A percentile compares a stretch with the other conserved stretches of the same genome.
Conservation (phyloP, 257 asterid species). For the Plantago ovata region DNA sequence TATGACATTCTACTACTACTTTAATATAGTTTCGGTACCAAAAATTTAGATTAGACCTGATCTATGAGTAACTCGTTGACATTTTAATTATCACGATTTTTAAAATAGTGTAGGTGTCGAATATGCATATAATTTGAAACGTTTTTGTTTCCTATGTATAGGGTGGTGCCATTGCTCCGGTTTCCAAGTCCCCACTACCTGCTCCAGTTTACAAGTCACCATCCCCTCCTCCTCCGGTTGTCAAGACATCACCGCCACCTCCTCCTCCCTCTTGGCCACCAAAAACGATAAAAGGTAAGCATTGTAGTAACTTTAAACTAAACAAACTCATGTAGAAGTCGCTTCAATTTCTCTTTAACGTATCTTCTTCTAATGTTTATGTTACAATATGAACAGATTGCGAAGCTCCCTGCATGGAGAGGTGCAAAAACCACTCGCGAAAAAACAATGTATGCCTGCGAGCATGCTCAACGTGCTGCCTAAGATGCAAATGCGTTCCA, state of each 20-base stretch:
- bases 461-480: constrained; percentile 71
- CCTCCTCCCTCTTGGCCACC: constrained; percentile 23
- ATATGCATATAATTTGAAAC: neutral
- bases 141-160: neutral
- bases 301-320: neutral
- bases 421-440: constrained; percentile 58
- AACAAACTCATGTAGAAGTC: neutral
- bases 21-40: neutral
- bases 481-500: constrained; percentile 82
- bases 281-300: constrained; percentile 30
- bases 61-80: neutral
- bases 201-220: constrained; percentile 15
- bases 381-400: constrained; percentile 41
- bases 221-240: constrained; percentile 26
- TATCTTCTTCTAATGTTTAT: neutral
- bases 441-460: constrained; percentile 51
- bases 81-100: neutral
- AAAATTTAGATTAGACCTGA: neutral
- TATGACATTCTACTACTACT: constrained; percentile 8
- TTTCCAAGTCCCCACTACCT: constrained; percentile 26
- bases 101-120: neutral
- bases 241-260: constrained; percentile 26
- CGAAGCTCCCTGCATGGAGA: constrained; percentile 42
- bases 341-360: too few relatives aligned
- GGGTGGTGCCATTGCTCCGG: constrained; percentile 19